Base-by-base conservation (phyloP, 1,284 basidiomycete species). In the Cutaneotrichosporon mucoides region DNA sequence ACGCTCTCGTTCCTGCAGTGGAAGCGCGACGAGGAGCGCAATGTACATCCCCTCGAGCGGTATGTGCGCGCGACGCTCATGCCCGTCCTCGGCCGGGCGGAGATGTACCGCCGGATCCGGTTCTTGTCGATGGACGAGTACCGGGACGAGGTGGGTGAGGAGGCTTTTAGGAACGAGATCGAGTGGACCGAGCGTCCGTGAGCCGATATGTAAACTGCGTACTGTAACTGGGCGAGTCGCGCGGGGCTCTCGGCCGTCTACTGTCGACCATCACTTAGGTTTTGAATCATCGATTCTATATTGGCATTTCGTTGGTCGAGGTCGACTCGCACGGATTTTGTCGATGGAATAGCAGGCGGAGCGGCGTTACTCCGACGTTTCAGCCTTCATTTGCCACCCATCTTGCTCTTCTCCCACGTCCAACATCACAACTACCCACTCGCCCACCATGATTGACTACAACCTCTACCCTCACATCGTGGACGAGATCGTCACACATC, bases 61-160 rank as follows among this genome's bases (percentile, higher is more conserved):
- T 47, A 35, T n/a, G 33, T 47, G 34, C 33, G 34, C 34, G 46
- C 46, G 2, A 47, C 46, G 10, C 46, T 47, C 12, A 33, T 9
- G 10, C 34, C 33, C 4, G 46, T 35, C 11, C 46, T 47, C 4
- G 46, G 34, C 4, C 34, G 34, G 4, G 35, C 7, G 46, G 46
- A 47, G 4, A 33, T 47, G 10, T 47, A 47, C 13, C 24, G 34
- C 38, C 16, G 45, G 16, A 48, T 55, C 24, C 24, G 45, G 9
- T 55, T 55, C 45, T 12, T 55, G 15, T 40, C 33, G 24, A 46
- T 48, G 24, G 38, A 13, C 2, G 54, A 55, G 33, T 55, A 55
- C 38, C 36, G 38, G 3, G 38, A 12, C 37, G 34, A 40, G 10
- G 54, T 55, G 2, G 54, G 54, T 4, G 45, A 11, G 24, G 46